Evolutionary conservation across 352 stramenopile genomes (phyloP), one percentile per base, ranked within the genome.

Genomic region (Phytophthora cryptogea): DNA sequence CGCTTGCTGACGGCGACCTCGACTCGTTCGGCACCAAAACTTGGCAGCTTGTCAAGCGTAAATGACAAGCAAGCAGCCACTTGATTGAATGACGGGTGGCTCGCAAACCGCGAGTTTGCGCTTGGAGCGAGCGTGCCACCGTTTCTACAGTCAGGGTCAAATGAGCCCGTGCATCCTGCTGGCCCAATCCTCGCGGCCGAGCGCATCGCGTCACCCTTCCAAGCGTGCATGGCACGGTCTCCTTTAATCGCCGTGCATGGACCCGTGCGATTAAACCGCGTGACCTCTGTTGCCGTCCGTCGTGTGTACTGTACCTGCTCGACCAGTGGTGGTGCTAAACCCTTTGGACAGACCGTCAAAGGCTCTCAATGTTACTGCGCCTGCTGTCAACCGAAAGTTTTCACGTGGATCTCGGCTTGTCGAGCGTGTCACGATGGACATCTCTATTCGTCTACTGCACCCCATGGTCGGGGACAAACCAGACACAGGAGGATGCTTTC

Each of bases 401-500:
- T 23, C 20, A 23, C 20, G 20, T 23, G 20, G 20, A 2, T 23
- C 20, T 23, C 20, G 1, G 20, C 20, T 23, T 23, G 20, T 23
- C 20, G 20, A 23, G 20, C 20, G 20, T 23, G 20, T 2, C 20
- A 23, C 20, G 20, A 23, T 46, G 28, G 40, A 46, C 11, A 14
- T 31, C 46, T 14, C 46, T 14, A 26, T 46, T 46, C 20, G 16
- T 8, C n/a, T 55, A 31, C 20, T 23, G 20, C 20, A 23, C 20
- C 20, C 20, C 20, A 23, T 23, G 45, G 27, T 30, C 16, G 48
- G 11, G 32, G 36, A 32, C 57, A 66, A 66, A 23, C 41, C 59
- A 54, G 59, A 52, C 44, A 54, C 20, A 36, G 28, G 50, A 49
- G 49, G 58, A 55, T 66, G 58, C 43, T 50, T 50, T 36, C 5